phyloP scores from a whole-genome alignment of 176 grass and related monocot species.

The Oryza meridionalis region DNA sequence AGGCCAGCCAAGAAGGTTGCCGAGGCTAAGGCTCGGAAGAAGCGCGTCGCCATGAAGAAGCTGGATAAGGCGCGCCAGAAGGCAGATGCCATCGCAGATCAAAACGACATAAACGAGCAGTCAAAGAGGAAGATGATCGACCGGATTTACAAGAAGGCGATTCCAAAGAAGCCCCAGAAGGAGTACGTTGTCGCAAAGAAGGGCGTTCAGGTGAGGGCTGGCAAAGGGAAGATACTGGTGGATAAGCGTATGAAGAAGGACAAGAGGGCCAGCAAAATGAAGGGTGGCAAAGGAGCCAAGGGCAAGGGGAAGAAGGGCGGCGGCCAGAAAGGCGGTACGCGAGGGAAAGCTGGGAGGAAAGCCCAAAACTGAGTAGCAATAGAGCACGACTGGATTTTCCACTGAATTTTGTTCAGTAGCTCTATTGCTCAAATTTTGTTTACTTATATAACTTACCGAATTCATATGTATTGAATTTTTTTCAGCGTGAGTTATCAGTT shows the following conservation, averaged over 20 bases:
- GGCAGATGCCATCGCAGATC: slow-evolving; percentile 75
- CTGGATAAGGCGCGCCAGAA: slow-evolving; percentile 84
- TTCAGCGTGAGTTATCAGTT: not conserved
- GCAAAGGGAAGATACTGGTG: slow-evolving; percentile 21
- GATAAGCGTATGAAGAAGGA: slow-evolving; percentile 53
- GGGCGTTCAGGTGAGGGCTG: slow-evolving; percentile 63
- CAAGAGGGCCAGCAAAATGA: slow-evolving; percentile 7
- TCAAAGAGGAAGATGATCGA: slow-evolving; percentile 95
- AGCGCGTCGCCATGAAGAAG: slow-evolving; percentile 64
- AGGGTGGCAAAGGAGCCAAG: slow-evolving; percentile 25
- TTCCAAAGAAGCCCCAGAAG: slow-evolving; percentile 80
- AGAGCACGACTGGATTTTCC: not conserved
- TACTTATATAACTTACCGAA: not conserved
- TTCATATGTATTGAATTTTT: not conserved
- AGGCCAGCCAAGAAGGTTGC: slow-evolving; percentile 92
- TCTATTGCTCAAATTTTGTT: slow-evolving; percentile 14
- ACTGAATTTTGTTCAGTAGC: not conserved
- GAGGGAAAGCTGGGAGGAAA: slow-evolving; percentile 45
- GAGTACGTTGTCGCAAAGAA: slow-evolving; percentile 97
- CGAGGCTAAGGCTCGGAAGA: slow-evolving; percentile 94
- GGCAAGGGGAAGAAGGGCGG: slow-evolving; percentile 21
- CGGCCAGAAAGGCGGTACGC: slow-evolving; percentile 38
- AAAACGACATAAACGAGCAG: slow-evolving; percentile 75
- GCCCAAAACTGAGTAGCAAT: slow-evolving; percentile 20
- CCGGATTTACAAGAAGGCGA: slow-evolving; percentile 81